Base-by-base conservation (phyloP, 129 eudicot genomes). In the Gnaphalium uliginosum region DNA sequence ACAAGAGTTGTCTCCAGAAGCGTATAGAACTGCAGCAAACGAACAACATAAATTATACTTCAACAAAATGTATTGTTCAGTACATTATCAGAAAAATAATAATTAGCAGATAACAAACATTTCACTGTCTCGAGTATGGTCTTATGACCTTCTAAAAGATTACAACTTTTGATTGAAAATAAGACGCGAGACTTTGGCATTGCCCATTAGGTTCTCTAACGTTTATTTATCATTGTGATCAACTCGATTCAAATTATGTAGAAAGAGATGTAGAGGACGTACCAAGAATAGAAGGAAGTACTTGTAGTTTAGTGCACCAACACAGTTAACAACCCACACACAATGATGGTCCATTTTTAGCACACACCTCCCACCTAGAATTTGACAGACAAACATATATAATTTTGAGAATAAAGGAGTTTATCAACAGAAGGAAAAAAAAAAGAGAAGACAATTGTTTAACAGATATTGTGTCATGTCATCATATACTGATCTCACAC, bases 321-420 rank as follows among this genome's bases (percentile, higher is more conserved):
- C 98, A 79, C 98, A 93, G 66, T 93, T 93, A 63, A 93, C 98
- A 76, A 93, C 98, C 98, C 98, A 93, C 58, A 93, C 98, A 66
- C 98, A 93, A 81, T 93, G 98, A 82, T 93, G 98, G 81, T 93
- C 98, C 98, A 93, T 93, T 75, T 93, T 93, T 33, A 93, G 86
- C 72, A 93, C 91, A 75, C 98, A 93, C 81, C 98, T 90, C 61
- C 98, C 98, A 93, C 98, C 98, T 93, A 86, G 75, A 17, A 81
- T 17, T 24, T n/a, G 25, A 60, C 37, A 26, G 33, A 37, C 25
- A 69, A 46, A 33, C n/a, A 37, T 4, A 50, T 25, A 63, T 4
- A 78, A 22, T 43, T 70, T 30, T 69, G 23, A n/a, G 32, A 69
- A 41, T 18, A 25, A 75, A 58, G 39, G 46, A 69, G 5, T 27